Base-by-base conservation (phyloP, 169 alveolate genomes). In the Cyclospora cayetanensis region DNA sequence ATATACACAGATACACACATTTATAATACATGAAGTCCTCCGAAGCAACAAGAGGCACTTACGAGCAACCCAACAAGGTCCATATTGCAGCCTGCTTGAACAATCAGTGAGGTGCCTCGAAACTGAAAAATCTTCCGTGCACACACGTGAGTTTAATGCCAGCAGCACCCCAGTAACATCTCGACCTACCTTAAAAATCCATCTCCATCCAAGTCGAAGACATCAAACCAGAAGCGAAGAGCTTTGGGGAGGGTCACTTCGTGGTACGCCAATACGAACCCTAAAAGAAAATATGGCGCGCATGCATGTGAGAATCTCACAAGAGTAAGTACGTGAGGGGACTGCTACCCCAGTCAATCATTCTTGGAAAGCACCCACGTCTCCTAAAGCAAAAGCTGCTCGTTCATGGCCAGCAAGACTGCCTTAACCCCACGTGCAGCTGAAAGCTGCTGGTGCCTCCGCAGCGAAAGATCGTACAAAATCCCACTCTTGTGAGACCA, bases 191-290 rank as follows among this genome's bases (percentile, higher is more conserved):
- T 29, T 29, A 79, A 50, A 25, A 79, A 50, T 15, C 89, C 89
- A 50, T 79, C 89, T 5, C 89, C 89, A 50, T 79, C 89, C 29
- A 79, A 39, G 50, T 79, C 89, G 70, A 79, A 79, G 50, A 79
- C 46, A 5, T 50, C 46, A 2, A 79, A 79, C 89, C 89, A 79
- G 29, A 79, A 79, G 68, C 29, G 50, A 3, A 79, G 42, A n/a
- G 89, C 89, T 43, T 39, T 55, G 74, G 42, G 68, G 2, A 63
- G 46, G 35, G 89, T 79, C 65, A 79, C 89, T 20, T 79, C 89
- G 72, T 79, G 68, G 27, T 79, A 79, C 25, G 46, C 89, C 89
- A 79, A 34, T 31, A 79, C 68, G 50, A 79, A 79, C 89, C 89
- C 89, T 79, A 72, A 25, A 50, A 0, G 22, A 41, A 68, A 4